Percentiles rank a stretch among this genome's conserved stretches.
Evolutionary conservation across 202 grass and related monocot genomes (phyloP).

Genomic region (Dendrocalamus latiflorus): DNA sequence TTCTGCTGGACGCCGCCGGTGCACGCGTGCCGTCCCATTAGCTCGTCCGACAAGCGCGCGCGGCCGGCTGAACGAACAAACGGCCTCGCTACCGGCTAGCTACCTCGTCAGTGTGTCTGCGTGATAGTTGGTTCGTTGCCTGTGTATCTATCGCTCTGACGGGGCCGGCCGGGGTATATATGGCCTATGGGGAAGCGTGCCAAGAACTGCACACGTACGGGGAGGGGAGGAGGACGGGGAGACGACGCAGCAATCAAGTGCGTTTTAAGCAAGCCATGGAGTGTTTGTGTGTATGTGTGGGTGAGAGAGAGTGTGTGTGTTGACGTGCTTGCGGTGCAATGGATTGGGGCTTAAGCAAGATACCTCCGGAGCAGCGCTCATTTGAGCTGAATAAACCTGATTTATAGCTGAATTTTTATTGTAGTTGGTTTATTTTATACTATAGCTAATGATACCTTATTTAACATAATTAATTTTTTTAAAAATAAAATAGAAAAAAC

Average conservation of each 20-base stretch:
- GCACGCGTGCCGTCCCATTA: conserved; percentile 60
- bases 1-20: conserved; percentile 53
- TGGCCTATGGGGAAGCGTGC: conserved; percentile 27
- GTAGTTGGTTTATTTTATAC: too few species aligned
- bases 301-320: not conserved
- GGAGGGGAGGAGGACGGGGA: not conserved
- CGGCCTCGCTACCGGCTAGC: conserved; percentile 19
- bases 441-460: fast-evolving
- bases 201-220: conserved; percentile 44
- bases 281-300: not conserved
- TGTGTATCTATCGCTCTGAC: conserved; percentile 23
- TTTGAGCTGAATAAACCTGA: too few species aligned
- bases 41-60: conserved; percentile 10
- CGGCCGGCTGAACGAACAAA: not conserved
- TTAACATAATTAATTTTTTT: too few species aligned
- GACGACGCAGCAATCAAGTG: conserved; percentile 65
- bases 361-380: not conserved
- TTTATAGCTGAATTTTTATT: too few species aligned
- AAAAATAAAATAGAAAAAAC: too few species aligned
- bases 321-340: conserved; percentile 33
- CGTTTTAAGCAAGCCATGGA: conserved; percentile 52
- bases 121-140: conserved; percentile 14
- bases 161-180: conserved; percentile 45
- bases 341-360: conserved; percentile 67
- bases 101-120: conserved; percentile 1